Conservation (phyloP, 2,329 filamentous ascomycete genomes). For the Botryotinia narcissicola region DNA sequence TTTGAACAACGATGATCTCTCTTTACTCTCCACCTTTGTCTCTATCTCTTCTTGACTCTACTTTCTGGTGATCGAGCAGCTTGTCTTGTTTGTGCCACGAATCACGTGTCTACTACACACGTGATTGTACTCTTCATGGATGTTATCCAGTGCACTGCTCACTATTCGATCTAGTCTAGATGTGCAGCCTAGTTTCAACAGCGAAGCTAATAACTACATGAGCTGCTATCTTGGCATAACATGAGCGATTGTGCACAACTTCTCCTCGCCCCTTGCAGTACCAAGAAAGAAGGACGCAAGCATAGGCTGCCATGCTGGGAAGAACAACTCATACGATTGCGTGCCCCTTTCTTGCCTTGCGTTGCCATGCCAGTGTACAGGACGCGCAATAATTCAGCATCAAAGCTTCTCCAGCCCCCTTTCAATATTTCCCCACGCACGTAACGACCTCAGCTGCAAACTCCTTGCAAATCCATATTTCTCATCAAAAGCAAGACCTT, state of each 20-base stretch:
- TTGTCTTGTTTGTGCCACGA: neutral
- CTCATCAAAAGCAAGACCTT: neutral
- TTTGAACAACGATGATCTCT: neutral
- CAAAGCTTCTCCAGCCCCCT: slow-evolving; percentile 1
- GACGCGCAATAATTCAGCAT: neutral
- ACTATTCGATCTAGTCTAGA: neutral
- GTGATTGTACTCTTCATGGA: neutral
- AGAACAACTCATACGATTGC: neutral
- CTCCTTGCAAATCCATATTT: neutral
- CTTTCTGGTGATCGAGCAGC: neutral
- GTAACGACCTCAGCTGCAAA: slow-evolving; percentile 6
- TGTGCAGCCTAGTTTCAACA: neutral
- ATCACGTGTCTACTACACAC: neutral
- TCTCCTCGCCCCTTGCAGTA: too few species aligned
- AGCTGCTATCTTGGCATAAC: neutral
- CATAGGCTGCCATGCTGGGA: neutral
- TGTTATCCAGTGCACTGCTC: neutral
- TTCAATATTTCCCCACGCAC: neutral
- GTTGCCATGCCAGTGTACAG: neutral
- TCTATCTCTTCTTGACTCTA: neutral
- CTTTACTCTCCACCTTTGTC: neutral
- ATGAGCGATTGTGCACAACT: neutral
- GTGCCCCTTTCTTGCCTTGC: neutral
- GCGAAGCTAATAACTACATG: neutral
- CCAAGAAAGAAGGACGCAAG: neutral